Percentiles rank a stretch among this genome's conserved stretches.
phyloP scores from a whole-genome alignment of 2,329 filamentous ascomycete genomes.

The Ophiostoma ulmi region DNA sequence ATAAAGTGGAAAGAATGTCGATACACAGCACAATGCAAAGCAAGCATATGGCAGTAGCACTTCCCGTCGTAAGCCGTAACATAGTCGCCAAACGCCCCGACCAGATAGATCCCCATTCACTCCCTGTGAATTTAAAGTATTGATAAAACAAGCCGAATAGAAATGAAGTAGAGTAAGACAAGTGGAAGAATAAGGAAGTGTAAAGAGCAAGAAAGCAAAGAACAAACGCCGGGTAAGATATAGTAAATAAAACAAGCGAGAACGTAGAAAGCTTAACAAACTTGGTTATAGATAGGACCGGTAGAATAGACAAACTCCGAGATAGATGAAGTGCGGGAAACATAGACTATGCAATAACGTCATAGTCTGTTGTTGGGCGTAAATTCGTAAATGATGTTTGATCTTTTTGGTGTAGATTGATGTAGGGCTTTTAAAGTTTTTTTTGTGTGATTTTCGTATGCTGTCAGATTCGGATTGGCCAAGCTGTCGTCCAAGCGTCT shows the following conservation, averaged over 20 bases:
- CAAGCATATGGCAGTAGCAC: neutral
- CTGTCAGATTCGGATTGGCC: neutral
- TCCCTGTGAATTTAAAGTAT: slow-evolving; percentile 9
- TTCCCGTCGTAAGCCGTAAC: neutral
- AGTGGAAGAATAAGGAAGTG: neutral
- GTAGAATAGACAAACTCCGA: neutral
- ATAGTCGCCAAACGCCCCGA: neutral
- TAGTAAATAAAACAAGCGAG: neutral
- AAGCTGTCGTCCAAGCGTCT: neutral
- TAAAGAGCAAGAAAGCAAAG: neutral
- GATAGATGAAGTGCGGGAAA: neutral
- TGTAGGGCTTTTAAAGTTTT: neutral
- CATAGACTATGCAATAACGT: neutral
- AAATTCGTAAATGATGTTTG: slow-evolving; percentile 4
- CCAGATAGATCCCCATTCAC: neutral
- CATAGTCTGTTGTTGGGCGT: slow-evolving; percentile 12
- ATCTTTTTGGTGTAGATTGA: slow-evolving; percentile 11
- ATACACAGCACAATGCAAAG: neutral
- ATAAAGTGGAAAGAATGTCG: neutral
- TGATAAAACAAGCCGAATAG: slow-evolving; percentile 20
- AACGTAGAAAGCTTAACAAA: neutral
- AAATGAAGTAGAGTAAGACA: neutral
- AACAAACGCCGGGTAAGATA: neutral
- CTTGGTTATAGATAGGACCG: neutral
- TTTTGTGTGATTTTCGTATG: neutral